Percentiles rank a stretch among this genome's conserved stretches.
Conservation (phyloP, 768 basidiomycete species). For the Suillus paluster region DNA sequence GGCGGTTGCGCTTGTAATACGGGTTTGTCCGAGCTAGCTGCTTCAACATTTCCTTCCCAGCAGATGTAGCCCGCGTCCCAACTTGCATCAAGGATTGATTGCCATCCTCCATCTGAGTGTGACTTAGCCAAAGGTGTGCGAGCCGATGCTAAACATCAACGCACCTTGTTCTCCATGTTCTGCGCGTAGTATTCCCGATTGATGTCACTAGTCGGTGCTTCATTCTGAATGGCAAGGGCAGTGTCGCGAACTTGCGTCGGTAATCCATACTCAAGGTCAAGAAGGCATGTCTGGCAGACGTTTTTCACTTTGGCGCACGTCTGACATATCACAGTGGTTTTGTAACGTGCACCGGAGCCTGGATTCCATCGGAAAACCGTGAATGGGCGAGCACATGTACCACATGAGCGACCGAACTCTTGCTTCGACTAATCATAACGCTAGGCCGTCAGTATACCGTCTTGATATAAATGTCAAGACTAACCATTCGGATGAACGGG, state of each 20-base stretch:
- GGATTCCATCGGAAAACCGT: slow-evolving; percentile 99
- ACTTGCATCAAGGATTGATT: slow-evolving; percentile 63
- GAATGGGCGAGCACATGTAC: slow-evolving; percentile 95
- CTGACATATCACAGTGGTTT: slow-evolving; percentile 96
- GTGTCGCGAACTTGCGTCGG: slow-evolving; percentile 98
- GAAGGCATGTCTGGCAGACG: slow-evolving; percentile 95
- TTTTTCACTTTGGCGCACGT: slow-evolving; percentile 97
- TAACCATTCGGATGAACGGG: slow-evolving; percentile 94
- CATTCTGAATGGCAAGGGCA: slow-evolving; percentile 81
- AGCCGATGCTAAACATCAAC: neutral
- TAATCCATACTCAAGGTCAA: slow-evolving; percentile 95
- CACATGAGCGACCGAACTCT: slow-evolving; percentile 94
- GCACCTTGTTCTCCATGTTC: slow-evolving; percentile 85
- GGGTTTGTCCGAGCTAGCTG: slow-evolving; percentile 93
- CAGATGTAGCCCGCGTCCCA: slow-evolving; percentile 65
- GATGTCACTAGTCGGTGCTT: slow-evolving; percentile 95
- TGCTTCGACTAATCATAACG: slow-evolving; percentile 81
- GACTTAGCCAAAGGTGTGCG: neutral
- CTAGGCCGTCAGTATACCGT: slow-evolving; percentile 3
- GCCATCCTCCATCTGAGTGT: slow-evolving; percentile 63
- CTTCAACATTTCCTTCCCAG: slow-evolving; percentile 97
- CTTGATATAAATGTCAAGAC: slow-evolving; percentile 23
- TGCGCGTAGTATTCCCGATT: slow-evolving; percentile 96
- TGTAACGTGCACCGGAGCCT: slow-evolving; percentile 90
- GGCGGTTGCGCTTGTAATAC: slow-evolving; percentile 95